Evolutionary conservation across 306 rosid genomes (phyloP), one percentile per base, ranked within the genome.

Genomic region (Medicago lupulina): DNA sequence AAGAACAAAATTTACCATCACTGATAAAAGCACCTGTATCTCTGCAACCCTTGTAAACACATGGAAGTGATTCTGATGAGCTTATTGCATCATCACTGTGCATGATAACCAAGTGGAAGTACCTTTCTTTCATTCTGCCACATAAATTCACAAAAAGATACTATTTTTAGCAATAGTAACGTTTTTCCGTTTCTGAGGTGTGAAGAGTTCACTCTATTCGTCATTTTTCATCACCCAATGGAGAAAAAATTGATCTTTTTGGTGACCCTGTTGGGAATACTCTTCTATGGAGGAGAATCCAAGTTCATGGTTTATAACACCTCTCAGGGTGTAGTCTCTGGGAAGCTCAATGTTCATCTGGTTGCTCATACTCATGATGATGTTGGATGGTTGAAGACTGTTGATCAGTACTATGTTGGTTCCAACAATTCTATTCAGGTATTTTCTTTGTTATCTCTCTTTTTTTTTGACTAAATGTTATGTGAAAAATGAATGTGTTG

Each of bases 341-440:
- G 80, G 10, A 92, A 88, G 78, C 85, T 92, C 67, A 92, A 92
- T 18, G 93, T 92, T 79, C 97, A 92, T 79, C 82, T 92, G 70
- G 97, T 92, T 39, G 80, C 97, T 77, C 97, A 92, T 41, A 80
- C 86, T 31, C 97, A 92, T 50, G 96, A 92, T 54, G 97, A 92
- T 47, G 97, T 92, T 41, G 97, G 97, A 0, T 89, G 97, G 97
- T 81, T 92, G 88, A 92, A 92, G 84, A 92, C 97, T 9, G 67
- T 92, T 61, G 97, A 92, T 63, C 96, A 92, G 88, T 92, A 92
- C 89, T 89, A 92, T 17, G 93, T 92, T 84, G 97, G 97, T 61
- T 88, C 97, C n/a, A 89, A 92, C 68, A 89, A 89, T 80, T 80
- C 90, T 50, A 92, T 92, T 73, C 97, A 86, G 92, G 97, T 89